phyloP scores from a whole-genome alignment of 352 stramenopile genomes.

The Pythium brassicae region DNA sequence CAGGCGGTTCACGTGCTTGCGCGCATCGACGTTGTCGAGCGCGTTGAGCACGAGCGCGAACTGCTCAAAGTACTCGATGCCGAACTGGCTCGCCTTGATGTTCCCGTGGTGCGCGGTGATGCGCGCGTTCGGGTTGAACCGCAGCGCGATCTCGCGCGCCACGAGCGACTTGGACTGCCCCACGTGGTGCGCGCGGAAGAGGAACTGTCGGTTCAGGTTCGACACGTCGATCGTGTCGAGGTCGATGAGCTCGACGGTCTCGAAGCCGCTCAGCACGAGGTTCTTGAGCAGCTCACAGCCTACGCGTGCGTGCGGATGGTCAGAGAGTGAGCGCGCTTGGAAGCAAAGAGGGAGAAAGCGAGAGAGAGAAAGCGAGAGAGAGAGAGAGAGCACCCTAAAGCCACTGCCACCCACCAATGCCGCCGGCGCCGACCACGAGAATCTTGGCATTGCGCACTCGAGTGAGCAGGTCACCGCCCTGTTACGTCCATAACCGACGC shows the following conservation, averaged over 20 bases:
- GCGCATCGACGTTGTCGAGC: slow-evolving; percentile 98
- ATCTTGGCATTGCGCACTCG: slow-evolving; percentile 87
- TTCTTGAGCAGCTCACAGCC: slow-evolving; percentile 99
- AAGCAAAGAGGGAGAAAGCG: not conserved
- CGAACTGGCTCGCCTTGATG: slow-evolving; percentile 91
- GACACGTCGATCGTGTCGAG: slow-evolving; percentile 99
- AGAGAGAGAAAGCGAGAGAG: not conserved
- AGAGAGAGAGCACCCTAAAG: not conserved
- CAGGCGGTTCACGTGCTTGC: slow-evolving; percentile 98
- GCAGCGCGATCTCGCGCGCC: slow-evolving; percentile 67
- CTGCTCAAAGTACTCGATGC: slow-evolving; percentile 94
- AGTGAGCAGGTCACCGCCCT: slow-evolving; percentile 53
- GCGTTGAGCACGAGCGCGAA: slow-evolving; percentile 99
- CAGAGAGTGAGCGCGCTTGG: not conserved
- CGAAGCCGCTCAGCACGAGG: slow-evolving; percentile 96
- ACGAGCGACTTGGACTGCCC: slow-evolving; percentile 95
- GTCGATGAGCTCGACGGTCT: slow-evolving; percentile 93
- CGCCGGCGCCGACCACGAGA: slow-evolving; percentile 96
- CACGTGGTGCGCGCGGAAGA: slow-evolving; percentile 98
- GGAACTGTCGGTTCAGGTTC: slow-evolving; percentile 99
- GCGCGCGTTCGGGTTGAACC: slow-evolving; percentile 87
- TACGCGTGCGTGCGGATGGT: slow-evolving; percentile 9
- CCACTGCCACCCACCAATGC: slow-evolving; percentile 84
- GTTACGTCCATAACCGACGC: not conserved
- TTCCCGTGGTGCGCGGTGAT: slow-evolving; percentile 97